A percentile compares a stretch with the other conserved stretches of the same genome.
Conservation (phyloP, 345 rosid genomes). For the Eutrema yunnanense region DNA sequence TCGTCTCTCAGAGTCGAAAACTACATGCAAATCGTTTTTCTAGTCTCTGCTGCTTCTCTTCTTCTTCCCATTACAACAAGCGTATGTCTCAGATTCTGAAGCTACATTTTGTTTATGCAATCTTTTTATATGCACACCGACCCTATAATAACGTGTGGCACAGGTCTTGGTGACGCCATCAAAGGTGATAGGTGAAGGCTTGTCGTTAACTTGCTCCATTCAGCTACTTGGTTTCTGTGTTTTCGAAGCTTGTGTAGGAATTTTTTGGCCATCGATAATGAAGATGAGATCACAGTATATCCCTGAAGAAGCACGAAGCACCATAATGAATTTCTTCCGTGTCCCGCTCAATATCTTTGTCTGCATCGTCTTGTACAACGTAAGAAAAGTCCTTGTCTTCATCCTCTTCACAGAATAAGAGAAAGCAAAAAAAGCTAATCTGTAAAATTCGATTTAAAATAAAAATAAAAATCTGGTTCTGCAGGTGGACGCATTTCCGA, state of each 20-base stretch:
- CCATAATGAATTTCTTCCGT: constrained; percentile 98
- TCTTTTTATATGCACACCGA: neutral
- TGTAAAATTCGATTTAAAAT: too few relatives aligned
- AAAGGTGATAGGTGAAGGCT: constrained; percentile 62
- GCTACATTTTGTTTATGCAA: neutral
- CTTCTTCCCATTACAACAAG: constrained; percentile 72
- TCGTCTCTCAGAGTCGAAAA: constrained; percentile 69
- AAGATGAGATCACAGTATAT: constrained; percentile 98
- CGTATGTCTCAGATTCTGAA: constrained; percentile 34
- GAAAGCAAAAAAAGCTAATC: neutral
- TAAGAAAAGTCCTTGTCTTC: constrained; percentile 25
- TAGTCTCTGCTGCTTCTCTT: constrained; percentile 62
- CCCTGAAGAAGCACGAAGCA: constrained; percentile 98
- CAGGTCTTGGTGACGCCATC: constrained; percentile 72
- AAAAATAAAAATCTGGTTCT: neutral
- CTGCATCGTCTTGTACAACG: constrained; percentile 84
- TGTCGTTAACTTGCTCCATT: constrained; percentile 60
- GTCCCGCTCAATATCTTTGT: constrained; percentile 92
- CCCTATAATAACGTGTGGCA: constrained; percentile 5
- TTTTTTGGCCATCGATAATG: constrained; percentile 99
- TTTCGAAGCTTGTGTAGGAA: constrained; percentile 89
- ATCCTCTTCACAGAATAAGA: neutral
- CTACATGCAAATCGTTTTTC: constrained; percentile 89
- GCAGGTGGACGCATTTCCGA: constrained; percentile 83
- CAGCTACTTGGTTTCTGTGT: constrained; percentile 88